Base-by-base conservation (phyloP, 1,284 basidiomycete genomes). In the Erythrobasidium hasegawianum region DNA sequence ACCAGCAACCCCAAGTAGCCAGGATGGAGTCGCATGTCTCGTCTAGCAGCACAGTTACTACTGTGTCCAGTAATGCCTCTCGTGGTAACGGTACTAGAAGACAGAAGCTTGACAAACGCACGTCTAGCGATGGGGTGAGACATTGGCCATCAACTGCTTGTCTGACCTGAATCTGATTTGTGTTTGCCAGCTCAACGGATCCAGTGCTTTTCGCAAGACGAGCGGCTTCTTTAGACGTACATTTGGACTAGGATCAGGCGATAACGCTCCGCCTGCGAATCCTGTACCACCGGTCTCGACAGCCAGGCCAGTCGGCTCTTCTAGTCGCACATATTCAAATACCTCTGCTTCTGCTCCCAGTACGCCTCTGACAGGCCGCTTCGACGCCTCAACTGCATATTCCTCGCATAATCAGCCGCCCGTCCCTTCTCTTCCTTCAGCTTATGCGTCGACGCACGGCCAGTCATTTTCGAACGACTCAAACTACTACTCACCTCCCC, bases 201-300 rank as follows among this genome's bases (percentile, higher is more conserved):
- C 52, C 1, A 68, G 64, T 27, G 73, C 73, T 38, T 73, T 75
- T 72, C 67, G 71, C 9, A 72, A 71, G 43, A 74, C 73, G 14
- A 69, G 65, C 29, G 67, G 73, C 2, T 75, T 75, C 68, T 75
- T 74, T 45, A 62, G 68, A 22, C 70, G 69, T 43, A 64, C 52
- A 4, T 70, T 70, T 47, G 60, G 67, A n/a, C 22, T 41, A n/a
- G 45, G 33, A 33, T 11, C 33, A 33, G 33, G 33, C 4, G 33
- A 33, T 33, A 33, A 11, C 33, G 33, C 33, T 33, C 5, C 33
- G 33, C 33, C 33, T 33, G n/a, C n/a, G n/a, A n/a, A n/a, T n/a
- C n/a, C n/a, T n/a, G n/a, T n/a, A n/a, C 33, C 33, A 33, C 33
- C 33, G 33, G 33, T 33, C 4, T 33, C 33, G 33, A 33, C 33